Percentiles rank a stretch among this genome's conserved stretches.
phyloP scores from a whole-genome alignment of 495 filamentous ascomycete species.

The Letharia columbiana region DNA sequence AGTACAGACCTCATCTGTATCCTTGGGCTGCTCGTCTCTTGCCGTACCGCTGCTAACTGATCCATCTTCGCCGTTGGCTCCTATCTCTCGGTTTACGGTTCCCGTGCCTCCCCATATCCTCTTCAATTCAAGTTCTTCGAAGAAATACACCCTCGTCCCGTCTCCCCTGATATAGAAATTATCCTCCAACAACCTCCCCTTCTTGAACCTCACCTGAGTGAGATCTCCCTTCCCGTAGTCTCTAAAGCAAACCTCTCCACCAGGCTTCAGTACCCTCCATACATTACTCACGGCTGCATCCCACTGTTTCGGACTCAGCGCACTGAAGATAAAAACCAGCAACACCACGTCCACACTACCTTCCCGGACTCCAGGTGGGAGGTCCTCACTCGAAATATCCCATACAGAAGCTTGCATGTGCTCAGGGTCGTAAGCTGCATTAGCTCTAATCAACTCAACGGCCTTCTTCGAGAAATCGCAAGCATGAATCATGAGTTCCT shows the following conservation, averaged over 20 bases:
- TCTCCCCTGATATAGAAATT: slow-evolving; percentile 96
- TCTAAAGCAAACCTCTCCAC: slow-evolving; percentile 82
- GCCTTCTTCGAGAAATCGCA: slow-evolving; percentile 91
- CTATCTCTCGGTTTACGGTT: slow-evolving; percentile 20
- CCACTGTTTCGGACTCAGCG: slow-evolving; percentile 80
- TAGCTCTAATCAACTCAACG: slow-evolving; percentile 74
- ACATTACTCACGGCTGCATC: slow-evolving; percentile 71
- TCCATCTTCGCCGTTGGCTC: slow-evolving; percentile 13
- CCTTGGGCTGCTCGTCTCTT: background rate
- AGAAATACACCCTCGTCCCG: slow-evolving; percentile 95
- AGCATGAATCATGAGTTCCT: slow-evolving; percentile 69
- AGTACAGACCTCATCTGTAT: background rate
- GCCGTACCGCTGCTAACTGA: background rate
- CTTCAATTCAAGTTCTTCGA: slow-evolving; percentile 73
- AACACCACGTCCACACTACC: slow-evolving; percentile 80
- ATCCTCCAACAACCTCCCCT: slow-evolving; percentile 81
- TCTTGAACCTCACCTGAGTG: slow-evolving; percentile 94
- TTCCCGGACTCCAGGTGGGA: slow-evolving; percentile 68
- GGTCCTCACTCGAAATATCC: slow-evolving; percentile 62
- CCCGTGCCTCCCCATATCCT: slow-evolving; percentile 60
- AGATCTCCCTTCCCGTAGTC: slow-evolving; percentile 95
- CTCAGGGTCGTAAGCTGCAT: slow-evolving; percentile 54
- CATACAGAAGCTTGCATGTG: slow-evolving; percentile 81
- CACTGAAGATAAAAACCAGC: slow-evolving; percentile 96
- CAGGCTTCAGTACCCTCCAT: slow-evolving; percentile 70